Evolutionary conservation across 75 land plant species (phyloP).

Genomic region (Cunninghamia lanceolata): DNA sequence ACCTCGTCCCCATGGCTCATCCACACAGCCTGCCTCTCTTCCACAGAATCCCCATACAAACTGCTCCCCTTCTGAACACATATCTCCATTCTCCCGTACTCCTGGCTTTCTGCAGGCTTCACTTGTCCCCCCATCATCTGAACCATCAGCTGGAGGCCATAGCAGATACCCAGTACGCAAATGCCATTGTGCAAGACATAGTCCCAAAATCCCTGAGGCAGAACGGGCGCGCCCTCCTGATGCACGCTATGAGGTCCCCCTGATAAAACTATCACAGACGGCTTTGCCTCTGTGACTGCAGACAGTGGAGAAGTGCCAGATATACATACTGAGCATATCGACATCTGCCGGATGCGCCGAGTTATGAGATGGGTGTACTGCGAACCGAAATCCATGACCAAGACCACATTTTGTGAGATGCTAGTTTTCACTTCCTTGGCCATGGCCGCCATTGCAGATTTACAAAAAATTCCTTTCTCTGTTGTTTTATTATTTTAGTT

Average conservation of each 20-base stretch:
- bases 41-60: slow-evolving; percentile 22
- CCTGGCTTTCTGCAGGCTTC: slow-evolving; percentile 68
- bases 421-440: background rate
- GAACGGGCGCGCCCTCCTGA: slow-evolving; percentile 54
- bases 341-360: slow-evolving; percentile 68
- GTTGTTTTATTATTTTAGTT: too few relatives aligned
- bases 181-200: slow-evolving; percentile 52
- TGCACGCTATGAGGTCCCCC: slow-evolving; percentile 98
- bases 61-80: slow-evolving; percentile 19
- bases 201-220: slow-evolving; percentile 75
- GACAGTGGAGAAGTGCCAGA: slow-evolving; percentile 64
- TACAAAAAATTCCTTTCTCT: too few relatives aligned
- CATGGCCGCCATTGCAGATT: background rate
- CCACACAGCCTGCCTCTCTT: slow-evolving; percentile 74
- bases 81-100: slow-evolving; percentile 94
- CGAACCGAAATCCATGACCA: slow-evolving; percentile 90
- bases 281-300: slow-evolving; percentile 41
- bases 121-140: slow-evolving; percentile 85
- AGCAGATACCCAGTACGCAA: slow-evolving; percentile 78
- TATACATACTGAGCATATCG: slow-evolving; percentile 75
- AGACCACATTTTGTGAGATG: slow-evolving; percentile 36
- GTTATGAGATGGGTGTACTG: slow-evolving; percentile 98
- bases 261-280: slow-evolving; percentile 78
- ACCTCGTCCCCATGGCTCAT: slow-evolving; percentile 99
- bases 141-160: slow-evolving; percentile 87